These are phyloP conservation scores for Dichotomocladium elegans DNA, from an alignment of 371 early-diverging fungal species.

Conservation along the genomic window DNA sequence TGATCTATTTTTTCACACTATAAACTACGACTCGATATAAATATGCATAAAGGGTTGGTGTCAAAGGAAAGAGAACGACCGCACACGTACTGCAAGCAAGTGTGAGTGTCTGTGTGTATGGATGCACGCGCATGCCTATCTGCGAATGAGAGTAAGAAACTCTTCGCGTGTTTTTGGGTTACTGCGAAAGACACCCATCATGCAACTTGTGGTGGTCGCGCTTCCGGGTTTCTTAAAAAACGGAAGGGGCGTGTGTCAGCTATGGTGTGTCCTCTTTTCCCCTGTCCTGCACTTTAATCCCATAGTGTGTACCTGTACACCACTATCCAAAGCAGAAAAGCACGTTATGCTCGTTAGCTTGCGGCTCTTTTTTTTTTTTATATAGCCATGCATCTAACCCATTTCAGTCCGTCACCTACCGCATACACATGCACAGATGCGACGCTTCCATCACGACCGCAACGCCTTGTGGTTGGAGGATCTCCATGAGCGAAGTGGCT, in stretches of 20 bases:
- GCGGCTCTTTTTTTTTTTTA: too few species aligned
- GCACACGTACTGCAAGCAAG: too few species aligned
- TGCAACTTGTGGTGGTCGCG: slow-evolving; percentile 90
- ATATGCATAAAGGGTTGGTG: background rate
- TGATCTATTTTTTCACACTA: too few species aligned
- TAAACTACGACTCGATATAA: background rate
- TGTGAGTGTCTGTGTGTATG: background rate
- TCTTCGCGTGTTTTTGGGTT: slow-evolving; percentile 95
- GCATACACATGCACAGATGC: slow-evolving; percentile 52
- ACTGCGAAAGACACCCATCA: slow-evolving; percentile 92
- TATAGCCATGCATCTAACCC: too few species aligned
- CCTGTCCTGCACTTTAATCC: too few species aligned
- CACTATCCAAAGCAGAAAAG: slow-evolving; percentile 19
- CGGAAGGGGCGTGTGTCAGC: too few species aligned
- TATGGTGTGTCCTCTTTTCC: too few species aligned
- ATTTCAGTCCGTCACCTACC: slow-evolving; percentile 20
- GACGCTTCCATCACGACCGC: slow-evolving; percentile 96
- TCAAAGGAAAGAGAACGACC: too few species aligned
- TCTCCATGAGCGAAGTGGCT: slow-evolving; percentile 85
- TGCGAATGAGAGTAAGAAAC: slow-evolving; percentile 77
- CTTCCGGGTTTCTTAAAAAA: slow-evolving; percentile 87
- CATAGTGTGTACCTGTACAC: slow-evolving; percentile 50
- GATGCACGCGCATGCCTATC: slow-evolving; percentile 11
- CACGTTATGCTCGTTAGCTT: too few species aligned
- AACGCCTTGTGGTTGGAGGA: slow-evolving; percentile 94